phyloP scores from a whole-genome alignment of 306 rosid species.

The Cyclanthera cordifolia region DNA sequence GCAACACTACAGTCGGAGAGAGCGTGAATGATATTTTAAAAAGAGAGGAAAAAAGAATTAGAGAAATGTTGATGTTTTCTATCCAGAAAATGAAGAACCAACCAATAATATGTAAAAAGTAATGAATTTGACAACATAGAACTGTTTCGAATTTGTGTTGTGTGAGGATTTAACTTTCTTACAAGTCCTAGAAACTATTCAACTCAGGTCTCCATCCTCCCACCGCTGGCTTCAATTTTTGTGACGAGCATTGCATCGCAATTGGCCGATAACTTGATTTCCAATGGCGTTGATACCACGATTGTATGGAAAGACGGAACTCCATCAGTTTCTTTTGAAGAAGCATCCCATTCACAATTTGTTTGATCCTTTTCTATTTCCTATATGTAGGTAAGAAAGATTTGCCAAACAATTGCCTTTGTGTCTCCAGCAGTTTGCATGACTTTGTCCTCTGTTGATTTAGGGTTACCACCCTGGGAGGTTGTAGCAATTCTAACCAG shows the following conservation, averaged over 20 bases:
- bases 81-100: too few species aligned
- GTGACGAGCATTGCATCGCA: slow-evolving; percentile 65
- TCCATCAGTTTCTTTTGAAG: slow-evolving; percentile 11
- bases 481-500: slow-evolving; percentile 70
- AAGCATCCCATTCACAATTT: neutral
- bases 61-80: too few species aligned
- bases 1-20: too few species aligned
- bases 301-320: slow-evolving; percentile 32
- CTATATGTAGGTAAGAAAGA: slow-evolving; percentile 65
- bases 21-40: too few species aligned
- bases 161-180: neutral
- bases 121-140: too few species aligned
- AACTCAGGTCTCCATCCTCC: slow-evolving; percentile 84
- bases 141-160: too few species aligned
- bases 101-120: too few species aligned
- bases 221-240: slow-evolving; percentile 74
- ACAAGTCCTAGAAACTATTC: slow-evolving; percentile 8
- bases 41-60: too few species aligned
- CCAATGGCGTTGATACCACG: slow-evolving; percentile 80
- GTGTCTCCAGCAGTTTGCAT: slow-evolving; percentile 94
- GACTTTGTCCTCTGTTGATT: slow-evolving; percentile 91
- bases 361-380: slow-evolving; percentile 1
- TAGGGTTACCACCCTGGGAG: slow-evolving; percentile 91
- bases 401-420: slow-evolving; percentile 93
- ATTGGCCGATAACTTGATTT: slow-evolving; percentile 74